Base-by-base conservation (phyloP, 2,329 filamentous ascomycete genomes). In the Penicillium expansum region DNA sequence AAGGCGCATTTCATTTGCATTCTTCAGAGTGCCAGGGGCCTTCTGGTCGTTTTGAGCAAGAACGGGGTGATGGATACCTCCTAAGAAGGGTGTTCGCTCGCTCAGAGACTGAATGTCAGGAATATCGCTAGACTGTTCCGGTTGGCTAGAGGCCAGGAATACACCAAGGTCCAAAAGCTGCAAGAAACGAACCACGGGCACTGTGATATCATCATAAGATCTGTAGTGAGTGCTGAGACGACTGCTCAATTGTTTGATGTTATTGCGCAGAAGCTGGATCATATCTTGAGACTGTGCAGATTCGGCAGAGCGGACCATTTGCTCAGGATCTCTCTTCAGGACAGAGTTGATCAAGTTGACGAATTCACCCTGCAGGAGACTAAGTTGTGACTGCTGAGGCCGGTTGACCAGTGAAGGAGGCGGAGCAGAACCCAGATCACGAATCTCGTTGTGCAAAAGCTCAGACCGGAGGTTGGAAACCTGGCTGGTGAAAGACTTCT, bases 141-240 rank as follows among this genome's bases (percentile, higher is more conserved):
- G 48, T 27, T 67, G 58, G 22, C 60, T 66, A 13, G 66, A 70
- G 52, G 80, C 82, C 37, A 95, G 74, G 0, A 84, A 87, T 32
- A 95, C 74, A 3, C 91, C 92, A 58, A 96, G 78, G 62, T 88
- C 85, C 10, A 97, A 77, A 64, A 90, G 90, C 56, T 89, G 86
- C 42, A 97, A 79, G 61, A 97, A 89, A 51, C 89, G 90, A 43
- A 91, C 81, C 11, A 91, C 82, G 4, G 91, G 92, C 43, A 84
- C 80, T 0, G 89, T 90, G 64, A 97, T 84, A 69, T 99, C 94
- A 59, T 91, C 90, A 67, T 97, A 97, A 14, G 86, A 86, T 38
- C 86, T 83, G 69, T 92, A 95, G 35, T 86, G 82, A 30, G 83
- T 79, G 1, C 81, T 82, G 8, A 99, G 81, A 43, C 92, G 84